Evolutionary conservation across 192 early-diverging fungal species (phyloP).

Genomic region (Linnemannia schmuckeri): DNA sequence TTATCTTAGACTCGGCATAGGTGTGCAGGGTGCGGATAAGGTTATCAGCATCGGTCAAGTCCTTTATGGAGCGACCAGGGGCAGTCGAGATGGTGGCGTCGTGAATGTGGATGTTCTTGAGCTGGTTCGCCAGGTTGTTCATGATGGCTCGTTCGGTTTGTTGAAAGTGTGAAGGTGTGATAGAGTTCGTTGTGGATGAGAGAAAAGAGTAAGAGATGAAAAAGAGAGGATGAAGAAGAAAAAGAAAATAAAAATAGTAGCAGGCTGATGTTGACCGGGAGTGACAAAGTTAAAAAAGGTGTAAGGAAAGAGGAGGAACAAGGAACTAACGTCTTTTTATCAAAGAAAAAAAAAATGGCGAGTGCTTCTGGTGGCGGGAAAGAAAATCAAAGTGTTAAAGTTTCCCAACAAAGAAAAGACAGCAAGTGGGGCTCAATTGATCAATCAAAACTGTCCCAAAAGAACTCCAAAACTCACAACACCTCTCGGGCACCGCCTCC

Average conservation of each 20-base stretch:
- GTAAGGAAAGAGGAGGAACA: too few species aligned
- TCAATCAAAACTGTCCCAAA: too few species aligned
- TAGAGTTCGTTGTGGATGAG: not conserved
- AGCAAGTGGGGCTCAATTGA: not conserved
- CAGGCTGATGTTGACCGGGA: too few species aligned
- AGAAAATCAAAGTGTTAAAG: not conserved
- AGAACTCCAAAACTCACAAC: not conserved
- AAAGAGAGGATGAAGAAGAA: not conserved
- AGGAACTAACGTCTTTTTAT: too few species aligned
- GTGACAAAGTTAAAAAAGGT: too few species aligned
- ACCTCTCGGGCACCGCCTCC: not conserved
- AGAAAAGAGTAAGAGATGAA: not conserved
- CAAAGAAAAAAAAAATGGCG: not conserved
- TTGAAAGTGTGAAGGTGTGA: not conserved
- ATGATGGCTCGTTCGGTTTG: not conserved
- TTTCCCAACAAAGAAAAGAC: not conserved
- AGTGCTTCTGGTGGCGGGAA: not conserved
- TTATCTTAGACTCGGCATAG: conserved; percentile 25
- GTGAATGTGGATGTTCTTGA: conserved; percentile 13
- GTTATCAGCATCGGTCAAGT: conserved; percentile 13
- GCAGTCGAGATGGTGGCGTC: not conserved
- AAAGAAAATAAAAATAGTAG: not conserved
- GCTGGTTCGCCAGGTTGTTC: conserved; percentile 7
- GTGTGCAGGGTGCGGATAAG: conserved; percentile 31
- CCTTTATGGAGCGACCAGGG: not conserved